These are phyloP conservation scores for Fusarium sp. DNA, from an alignment of 2,329 filamentous ascomycete species.

Conservation along the genomic window DNA sequence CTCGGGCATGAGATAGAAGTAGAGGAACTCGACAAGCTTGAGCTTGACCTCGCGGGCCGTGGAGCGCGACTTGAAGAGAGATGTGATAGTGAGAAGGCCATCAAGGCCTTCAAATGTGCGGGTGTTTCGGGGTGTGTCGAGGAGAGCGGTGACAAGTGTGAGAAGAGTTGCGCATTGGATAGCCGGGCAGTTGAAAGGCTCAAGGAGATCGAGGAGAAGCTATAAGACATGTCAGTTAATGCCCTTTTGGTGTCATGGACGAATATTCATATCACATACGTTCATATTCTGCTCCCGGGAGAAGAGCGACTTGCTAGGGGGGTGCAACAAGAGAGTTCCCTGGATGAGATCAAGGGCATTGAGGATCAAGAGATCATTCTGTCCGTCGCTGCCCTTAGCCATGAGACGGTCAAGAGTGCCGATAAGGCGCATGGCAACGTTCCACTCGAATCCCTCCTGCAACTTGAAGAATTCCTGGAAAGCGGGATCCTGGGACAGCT, in stretches of 20 bases:
- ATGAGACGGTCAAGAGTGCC: constrained; percentile 85
- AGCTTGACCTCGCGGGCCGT: constrained; percentile 91
- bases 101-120: constrained; percentile 92
- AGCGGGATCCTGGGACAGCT: constrained; percentile 81
- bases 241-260: neutral
- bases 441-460: constrained; percentile 98
- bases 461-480: constrained; percentile 96
- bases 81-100: constrained; percentile 88
- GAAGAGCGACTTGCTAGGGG: constrained; percentile 86
- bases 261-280: constrained; percentile 54
- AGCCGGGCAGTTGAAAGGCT: constrained; percentile 87
- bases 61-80: constrained; percentile 86
- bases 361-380: constrained; percentile 88
- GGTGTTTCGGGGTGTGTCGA: constrained; percentile 86
- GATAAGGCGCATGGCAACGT: constrained; percentile 86
- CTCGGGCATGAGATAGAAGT: constrained; percentile 99
- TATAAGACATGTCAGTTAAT: constrained; percentile 44
- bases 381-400: constrained; percentile 79
- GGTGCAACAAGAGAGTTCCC: constrained; percentile 85
- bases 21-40: constrained; percentile 95
- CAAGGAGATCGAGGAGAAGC: constrained; percentile 92
- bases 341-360: constrained; percentile 89
- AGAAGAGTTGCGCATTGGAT: constrained; percentile 91
- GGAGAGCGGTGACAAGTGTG: constrained; percentile 85
- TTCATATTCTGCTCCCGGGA: constrained; percentile 94